phyloP scores from a whole-genome alignment of 208 protist species.

The Leishmania turanica region DNA sequence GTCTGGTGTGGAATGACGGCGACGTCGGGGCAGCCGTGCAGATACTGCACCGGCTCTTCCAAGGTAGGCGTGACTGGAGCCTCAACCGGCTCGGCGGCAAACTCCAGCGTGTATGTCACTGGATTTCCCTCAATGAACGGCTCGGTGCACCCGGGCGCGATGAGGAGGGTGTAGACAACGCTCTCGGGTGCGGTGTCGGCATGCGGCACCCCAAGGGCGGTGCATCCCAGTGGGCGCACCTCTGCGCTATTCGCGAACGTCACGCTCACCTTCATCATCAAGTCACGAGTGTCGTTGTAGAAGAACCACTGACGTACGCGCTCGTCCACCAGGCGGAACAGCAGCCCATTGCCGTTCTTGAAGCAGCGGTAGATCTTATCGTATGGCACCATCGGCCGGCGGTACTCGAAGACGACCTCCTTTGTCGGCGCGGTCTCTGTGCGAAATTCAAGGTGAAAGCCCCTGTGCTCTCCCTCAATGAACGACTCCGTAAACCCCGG shows the following conservation, averaged over 20 bases:
- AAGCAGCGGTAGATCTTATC: conserved; percentile 80
- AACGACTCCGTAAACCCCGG: conserved; percentile 80
- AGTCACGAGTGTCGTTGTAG: conserved; percentile 65
- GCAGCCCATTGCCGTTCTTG: conserved; percentile 71
- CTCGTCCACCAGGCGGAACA: conserved; percentile 68
- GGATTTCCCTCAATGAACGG: conserved; percentile 61
- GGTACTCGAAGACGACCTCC: conserved; percentile 61
- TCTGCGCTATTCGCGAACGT: conserved; percentile 39
- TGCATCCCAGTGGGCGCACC: conserved; percentile 32
- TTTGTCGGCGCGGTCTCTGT: conserved; percentile 54
- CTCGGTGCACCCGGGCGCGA: conserved; percentile 57
- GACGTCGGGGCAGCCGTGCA: conserved; percentile 58
- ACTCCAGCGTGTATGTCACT: conserved; percentile 54
- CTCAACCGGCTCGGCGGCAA: conserved; percentile 57
- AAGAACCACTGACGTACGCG: conserved; percentile 43
- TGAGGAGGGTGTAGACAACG: conserved; percentile 43
- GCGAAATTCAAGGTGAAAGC: conserved; percentile 57
- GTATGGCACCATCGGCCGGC: conserved; percentile 53
- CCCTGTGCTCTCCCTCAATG: conserved; percentile 59
- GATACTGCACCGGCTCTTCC: conserved; percentile 36
- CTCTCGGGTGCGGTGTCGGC: conserved; percentile 18
- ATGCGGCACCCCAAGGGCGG: conserved; percentile 22
- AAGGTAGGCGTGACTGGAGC: not conserved
- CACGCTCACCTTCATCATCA: conserved; percentile 59
- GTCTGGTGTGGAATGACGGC: conserved; percentile 52